Conservation (phyloP, 441 rosid genomes). For the Populus hybrid region DNA sequence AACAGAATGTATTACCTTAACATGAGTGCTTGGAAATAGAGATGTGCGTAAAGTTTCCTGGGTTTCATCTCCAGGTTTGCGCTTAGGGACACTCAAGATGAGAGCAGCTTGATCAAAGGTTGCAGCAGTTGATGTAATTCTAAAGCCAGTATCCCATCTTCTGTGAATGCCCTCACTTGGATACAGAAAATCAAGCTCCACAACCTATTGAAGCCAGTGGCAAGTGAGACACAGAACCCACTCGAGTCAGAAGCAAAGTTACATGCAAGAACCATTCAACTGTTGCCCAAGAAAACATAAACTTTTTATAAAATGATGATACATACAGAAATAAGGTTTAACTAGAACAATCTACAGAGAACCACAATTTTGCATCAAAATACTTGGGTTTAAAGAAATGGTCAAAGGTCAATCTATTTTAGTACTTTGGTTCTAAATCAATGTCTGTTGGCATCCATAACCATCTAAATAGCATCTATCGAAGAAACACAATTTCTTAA, state of each 20-base stretch:
- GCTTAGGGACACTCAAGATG: slow-evolving; percentile 87
- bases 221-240: background rate
- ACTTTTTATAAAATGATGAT: too few species aligned
- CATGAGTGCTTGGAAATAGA: slow-evolving; percentile 97
- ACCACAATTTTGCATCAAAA: background rate
- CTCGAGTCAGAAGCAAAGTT: background rate
- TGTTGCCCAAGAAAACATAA: background rate
- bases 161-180: slow-evolving; percentile 99
- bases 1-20: slow-evolving; percentile 52
- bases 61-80: slow-evolving; percentile 86
- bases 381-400: background rate
- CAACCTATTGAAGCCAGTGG: slow-evolving; percentile 54
- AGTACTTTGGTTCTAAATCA: background rate
- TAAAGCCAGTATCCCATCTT: slow-evolving; percentile 91
- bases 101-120: slow-evolving; percentile 94
- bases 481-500: too few species aligned
- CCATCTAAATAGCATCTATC: background rate
- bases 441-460: background rate
- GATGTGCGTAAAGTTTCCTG: slow-evolving; percentile 97
- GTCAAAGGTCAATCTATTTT: background rate
- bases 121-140: slow-evolving; percentile 94
- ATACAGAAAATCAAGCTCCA: slow-evolving; percentile 95
- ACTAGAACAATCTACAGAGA: background rate
- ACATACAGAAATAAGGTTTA: background rate
- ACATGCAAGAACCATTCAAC: background rate